A percentile compares a stretch with the other conserved stretches of the same genome.
phyloP scores from a whole-genome alignment of 2,329 filamentous ascomycete genomes.

The Cryphonectria japonica region DNA sequence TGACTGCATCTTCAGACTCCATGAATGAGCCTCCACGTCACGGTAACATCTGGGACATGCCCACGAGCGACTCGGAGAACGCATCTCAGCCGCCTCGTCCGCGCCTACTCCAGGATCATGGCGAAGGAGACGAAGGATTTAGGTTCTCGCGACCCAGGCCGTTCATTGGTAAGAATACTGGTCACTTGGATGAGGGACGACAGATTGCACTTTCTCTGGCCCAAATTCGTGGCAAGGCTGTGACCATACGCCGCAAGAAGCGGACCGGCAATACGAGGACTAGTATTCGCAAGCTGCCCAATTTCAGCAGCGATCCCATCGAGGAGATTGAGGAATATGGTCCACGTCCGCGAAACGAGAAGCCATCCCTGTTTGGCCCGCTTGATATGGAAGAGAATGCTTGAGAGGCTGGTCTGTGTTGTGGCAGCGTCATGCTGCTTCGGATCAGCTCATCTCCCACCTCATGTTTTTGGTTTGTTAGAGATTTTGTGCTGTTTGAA shows the following conservation, averaged over 20 bases:
- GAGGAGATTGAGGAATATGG: slow-evolving; percentile 37
- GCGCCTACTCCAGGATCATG: neutral
- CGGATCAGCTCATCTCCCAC: neutral
- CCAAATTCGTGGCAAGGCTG: slow-evolving; percentile 19
- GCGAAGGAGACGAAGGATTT: slow-evolving; percentile 25
- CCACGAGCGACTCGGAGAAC: slow-evolving; percentile 2
- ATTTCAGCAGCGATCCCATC: slow-evolving; percentile 39
- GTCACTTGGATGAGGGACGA: slow-evolving; percentile 14
- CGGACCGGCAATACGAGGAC: slow-evolving; percentile 33
- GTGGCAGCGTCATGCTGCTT: neutral
- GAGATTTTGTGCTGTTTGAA: neutral
- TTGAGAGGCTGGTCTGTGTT: neutral
- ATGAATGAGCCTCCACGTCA: neutral
- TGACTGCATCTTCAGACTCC: neutral
- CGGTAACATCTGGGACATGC: neutral
- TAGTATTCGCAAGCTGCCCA: slow-evolving; percentile 37
- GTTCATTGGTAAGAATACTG: slow-evolving; percentile 35
- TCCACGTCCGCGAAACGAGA: slow-evolving; percentile 10
- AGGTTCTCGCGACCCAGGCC: slow-evolving; percentile 36
- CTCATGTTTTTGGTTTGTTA: neutral
- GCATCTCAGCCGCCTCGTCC: neutral
- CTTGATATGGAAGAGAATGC: slow-evolving; percentile 32
- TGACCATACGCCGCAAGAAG: slow-evolving; percentile 18
- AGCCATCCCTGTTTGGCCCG: slow-evolving; percentile 34
- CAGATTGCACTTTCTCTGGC: slow-evolving; percentile 23